phyloP scores from a whole-genome alignment of 2,329 filamentous ascomycete genomes.

The Sporothrix phasma region DNA sequence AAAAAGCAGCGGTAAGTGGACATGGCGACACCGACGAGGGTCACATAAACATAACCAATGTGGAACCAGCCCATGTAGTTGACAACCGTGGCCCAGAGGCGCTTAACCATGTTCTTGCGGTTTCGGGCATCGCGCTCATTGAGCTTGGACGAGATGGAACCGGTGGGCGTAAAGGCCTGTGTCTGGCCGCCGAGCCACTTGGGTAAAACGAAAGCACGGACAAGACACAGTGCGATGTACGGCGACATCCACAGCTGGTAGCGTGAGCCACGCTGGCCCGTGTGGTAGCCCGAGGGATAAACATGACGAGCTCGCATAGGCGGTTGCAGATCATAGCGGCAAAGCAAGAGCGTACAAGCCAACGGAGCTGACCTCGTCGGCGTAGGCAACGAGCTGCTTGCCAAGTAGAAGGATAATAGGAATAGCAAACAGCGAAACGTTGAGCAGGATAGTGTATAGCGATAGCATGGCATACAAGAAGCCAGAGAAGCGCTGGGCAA shows the following conservation, averaged over 20 bases:
- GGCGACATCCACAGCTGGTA: conserved; percentile 55
- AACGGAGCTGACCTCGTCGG: conserved; percentile 43
- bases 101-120: conserved; percentile 42
- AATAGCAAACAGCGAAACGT: conserved; percentile 46
- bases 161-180: conserved; percentile 51
- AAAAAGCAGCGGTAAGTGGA: conserved; percentile 42
- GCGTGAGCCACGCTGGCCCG: conserved; percentile 45
- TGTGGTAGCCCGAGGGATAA: conserved; percentile 48
- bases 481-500: conserved; percentile 48
- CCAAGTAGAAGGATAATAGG: conserved; percentile 47
- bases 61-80: conserved; percentile 49
- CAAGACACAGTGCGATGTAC: conserved; percentile 47
- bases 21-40: conserved; percentile 39
- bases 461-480: conserved; percentile 44
- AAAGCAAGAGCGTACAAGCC: conserved; percentile 48
- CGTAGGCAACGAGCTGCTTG: conserved; percentile 47
- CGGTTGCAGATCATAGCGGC: conserved; percentile 40
- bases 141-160: conserved; percentile 44
- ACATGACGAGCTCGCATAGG: conserved; percentile 48
- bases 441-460: conserved; percentile 34
- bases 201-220: conserved; percentile 48
- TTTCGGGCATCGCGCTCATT: conserved; percentile 47
- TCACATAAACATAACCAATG: conserved; percentile 43
- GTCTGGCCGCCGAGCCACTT: conserved; percentile 49
- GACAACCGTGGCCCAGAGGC: conserved; percentile 44